Base-by-base conservation (phyloP, 2,329 filamentous ascomycete genomes). In the Botrytis galanthina region DNA sequence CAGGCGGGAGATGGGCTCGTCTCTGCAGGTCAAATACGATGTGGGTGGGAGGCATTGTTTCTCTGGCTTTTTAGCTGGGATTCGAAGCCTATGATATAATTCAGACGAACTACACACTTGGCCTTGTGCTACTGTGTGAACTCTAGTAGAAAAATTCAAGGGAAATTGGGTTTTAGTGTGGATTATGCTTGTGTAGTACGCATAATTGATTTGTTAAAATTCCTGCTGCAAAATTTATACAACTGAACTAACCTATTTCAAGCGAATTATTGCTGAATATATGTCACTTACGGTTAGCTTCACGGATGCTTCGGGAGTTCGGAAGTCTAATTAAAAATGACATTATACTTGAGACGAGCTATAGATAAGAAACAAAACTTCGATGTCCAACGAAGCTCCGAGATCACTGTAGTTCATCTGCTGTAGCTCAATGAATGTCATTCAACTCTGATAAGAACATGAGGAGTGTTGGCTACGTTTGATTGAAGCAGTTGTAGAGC, bases 11-110 rank as follows among this genome's bases (percentile, higher is more conserved):
- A 39, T 20, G 32, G 62, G 42, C n/a, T 64, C 32, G 20, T 64
- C 18, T 64, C 29, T 89, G 78, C 94, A 94, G 83, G 98, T 96
- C 84, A 95, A 98, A 84, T 98, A 95, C 90, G 48, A 44, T 39
- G 3, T 37, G 63, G 71, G 66, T 42, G 66, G n/a, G 39, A 29
- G 44, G 22, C 29, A 66, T 66, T 51, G 63, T 48, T 37, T 8
- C 26, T 66, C 63, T 51, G 29, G 44, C 63, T 51, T 26, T 66
- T 16, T 37, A 54, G 44, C 44, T 66, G 20, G 63, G 18, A n/a
- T 60, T 60, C 35, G 67, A 70, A 29, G 48, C 20, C 44, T 26
- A 8, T 20, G 22, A 4, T 51, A 10, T 14, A 51, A 26, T 37
- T 9, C 8, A n/a, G 44, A 37, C 6, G 20, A 51, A n/a, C 7